Evolutionary conservation across 495 filamentous ascomycete species (phyloP).

Genomic region (Aspergillus steynii): DNA sequence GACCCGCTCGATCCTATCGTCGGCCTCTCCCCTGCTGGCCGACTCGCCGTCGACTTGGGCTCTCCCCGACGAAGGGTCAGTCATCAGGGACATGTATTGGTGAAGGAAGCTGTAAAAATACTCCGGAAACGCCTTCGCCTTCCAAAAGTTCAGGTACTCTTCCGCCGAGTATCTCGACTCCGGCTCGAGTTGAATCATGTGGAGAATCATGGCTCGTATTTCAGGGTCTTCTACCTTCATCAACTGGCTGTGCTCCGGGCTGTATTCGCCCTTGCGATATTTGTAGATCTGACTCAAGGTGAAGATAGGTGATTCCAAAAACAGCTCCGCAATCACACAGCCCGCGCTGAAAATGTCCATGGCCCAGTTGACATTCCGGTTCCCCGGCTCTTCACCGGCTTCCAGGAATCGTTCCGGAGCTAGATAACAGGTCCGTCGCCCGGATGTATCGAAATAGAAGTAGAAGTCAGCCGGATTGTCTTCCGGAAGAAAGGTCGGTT

Average conservation of each 20-base stretch:
- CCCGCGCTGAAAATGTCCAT: conserved; percentile 99
- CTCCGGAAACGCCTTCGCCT: conserved; percentile 85
- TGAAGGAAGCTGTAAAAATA: conserved; percentile 98
- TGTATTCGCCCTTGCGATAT: conserved; percentile 89
- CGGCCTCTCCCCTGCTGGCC: conserved; percentile 74
- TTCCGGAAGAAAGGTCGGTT: conserved; percentile 90
- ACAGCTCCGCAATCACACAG: conserved; percentile 96
- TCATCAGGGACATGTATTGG: conserved; percentile 94
- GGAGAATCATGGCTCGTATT: conserved; percentile 80
- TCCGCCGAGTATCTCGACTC: conserved; percentile 91
- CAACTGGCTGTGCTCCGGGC: conserved; percentile 75
- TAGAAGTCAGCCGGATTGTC: conserved; percentile 98
- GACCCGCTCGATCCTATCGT: conserved; percentile 90
- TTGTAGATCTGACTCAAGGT: conserved; percentile 90
- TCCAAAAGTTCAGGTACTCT: conserved; percentile 91
- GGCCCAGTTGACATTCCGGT: conserved; percentile 75
- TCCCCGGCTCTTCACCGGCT: conserved; percentile 64
- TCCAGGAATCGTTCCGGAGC: conserved; percentile 90
- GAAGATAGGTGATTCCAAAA: conserved; percentile 94
- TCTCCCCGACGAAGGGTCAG: conserved; percentile 83
- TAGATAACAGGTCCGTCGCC: conserved; percentile 90
- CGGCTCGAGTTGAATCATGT: conserved; percentile 95
- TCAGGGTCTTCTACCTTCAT: conserved; percentile 85
- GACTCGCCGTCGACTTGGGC: conserved; percentile 60
- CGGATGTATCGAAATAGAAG: conserved; percentile 95